Conservation (phyloP, 2,329 filamentous ascomycete genomes). For the Aspergillus udagawae region DNA sequence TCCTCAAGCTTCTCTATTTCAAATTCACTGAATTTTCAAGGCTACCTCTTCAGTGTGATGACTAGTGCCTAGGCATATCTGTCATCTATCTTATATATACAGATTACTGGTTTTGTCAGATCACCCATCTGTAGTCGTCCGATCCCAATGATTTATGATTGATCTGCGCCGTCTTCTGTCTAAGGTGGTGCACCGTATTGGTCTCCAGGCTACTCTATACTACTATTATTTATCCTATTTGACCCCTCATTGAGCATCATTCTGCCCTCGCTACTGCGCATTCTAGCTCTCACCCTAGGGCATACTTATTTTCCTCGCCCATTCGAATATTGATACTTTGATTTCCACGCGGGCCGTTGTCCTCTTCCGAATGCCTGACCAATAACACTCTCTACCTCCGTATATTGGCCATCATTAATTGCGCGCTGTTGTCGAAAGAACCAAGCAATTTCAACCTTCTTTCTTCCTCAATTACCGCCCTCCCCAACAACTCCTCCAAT, state of each 20-base stretch:
- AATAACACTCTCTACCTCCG: background rate
- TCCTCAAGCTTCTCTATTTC: background rate
- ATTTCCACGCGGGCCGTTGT: background rate
- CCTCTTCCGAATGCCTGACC: background rate
- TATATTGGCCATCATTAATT: background rate
- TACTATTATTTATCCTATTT: background rate
- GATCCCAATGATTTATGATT: background rate
- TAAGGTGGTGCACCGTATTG: background rate
- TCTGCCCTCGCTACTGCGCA: background rate
- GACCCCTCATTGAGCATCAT: background rate
- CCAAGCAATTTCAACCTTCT: background rate
- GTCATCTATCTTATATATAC: too few species aligned
- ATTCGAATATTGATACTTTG: background rate
- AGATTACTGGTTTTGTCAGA: background rate
- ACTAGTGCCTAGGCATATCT: background rate
- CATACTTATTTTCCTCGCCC: background rate
- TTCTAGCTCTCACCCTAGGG: background rate
- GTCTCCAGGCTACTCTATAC: background rate
- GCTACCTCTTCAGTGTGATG: background rate
- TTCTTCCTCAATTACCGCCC: background rate
- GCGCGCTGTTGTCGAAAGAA: background rate
- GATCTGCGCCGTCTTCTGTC: background rate
- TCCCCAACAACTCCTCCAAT: too few species aligned
- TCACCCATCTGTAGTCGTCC: background rate
- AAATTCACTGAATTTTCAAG: background rate